A percentile compares a stretch with the other conserved stretches of the same genome.
Evolutionary conservation across 2,329 filamentous ascomycete species (phyloP).

Genomic region (Cercospora sesami): DNA sequence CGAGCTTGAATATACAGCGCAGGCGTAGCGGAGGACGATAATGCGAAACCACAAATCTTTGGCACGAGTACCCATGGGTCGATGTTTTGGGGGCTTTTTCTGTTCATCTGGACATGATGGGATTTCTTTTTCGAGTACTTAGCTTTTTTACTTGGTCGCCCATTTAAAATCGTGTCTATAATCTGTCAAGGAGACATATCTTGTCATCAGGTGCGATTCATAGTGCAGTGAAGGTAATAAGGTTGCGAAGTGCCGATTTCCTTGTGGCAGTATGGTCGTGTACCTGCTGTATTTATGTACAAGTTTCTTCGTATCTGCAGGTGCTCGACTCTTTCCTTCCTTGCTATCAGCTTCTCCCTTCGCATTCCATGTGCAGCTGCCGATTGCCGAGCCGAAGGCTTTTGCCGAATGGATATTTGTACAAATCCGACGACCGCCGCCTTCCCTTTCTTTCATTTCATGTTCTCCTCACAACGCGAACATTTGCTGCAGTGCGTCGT

Average conservation of each 20-base stretch:
- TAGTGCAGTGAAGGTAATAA: neutral
- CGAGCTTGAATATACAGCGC: conserved; percentile 14
- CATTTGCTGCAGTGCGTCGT: conserved; percentile 75
- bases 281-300: neutral
- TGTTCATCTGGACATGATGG: conserved; percentile 11
- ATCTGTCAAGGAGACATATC: neutral
- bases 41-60: conserved; percentile 5
- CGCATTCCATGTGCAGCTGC: neutral
- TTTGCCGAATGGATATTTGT: neutral
- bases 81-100: conserved; percentile 7
- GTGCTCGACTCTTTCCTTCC: neutral
- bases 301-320: neutral
- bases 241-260: neutral
- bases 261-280: neutral
- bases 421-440: neutral
- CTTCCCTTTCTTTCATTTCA: neutral
- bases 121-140: conserved; percentile 13
- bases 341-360: neutral
- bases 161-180: conserved; percentile 2
- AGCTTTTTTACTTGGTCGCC: conserved; percentile 4
- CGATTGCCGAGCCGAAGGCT: neutral
- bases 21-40: conserved; percentile 16
- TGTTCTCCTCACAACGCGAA: conserved; percentile 50
- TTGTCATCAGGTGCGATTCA: neutral
- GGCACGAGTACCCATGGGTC: conserved; percentile 7